A percentile compares a stretch with the other conserved stretches of the same genome.
Evolutionary conservation across 805 yeast genomes (phyloP).

Genomic region (Candida anglica): DNA sequence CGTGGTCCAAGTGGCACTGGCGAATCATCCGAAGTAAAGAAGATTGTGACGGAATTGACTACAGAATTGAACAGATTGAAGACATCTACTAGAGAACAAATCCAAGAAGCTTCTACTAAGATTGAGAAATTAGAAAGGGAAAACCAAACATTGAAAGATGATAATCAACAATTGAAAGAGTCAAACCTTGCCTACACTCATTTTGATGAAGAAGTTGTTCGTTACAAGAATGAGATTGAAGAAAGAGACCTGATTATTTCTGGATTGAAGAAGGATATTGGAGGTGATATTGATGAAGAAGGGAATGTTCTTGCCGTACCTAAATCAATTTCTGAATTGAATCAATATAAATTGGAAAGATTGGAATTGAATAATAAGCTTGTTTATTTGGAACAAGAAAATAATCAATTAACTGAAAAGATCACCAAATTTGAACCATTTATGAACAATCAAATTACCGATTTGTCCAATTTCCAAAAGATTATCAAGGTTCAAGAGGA

Average conservation of each 20-base stretch:
- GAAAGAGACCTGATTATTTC: conserved; percentile 29
- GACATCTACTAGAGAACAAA: conserved; percentile 40
- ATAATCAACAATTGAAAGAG: conserved; percentile 7
- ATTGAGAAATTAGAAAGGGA: conserved; percentile 46
- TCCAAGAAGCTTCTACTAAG: conserved; percentile 53
- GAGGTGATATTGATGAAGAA: conserved; percentile 16
- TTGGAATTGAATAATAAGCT: conserved; percentile 42
- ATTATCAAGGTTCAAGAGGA: conserved; percentile 52
- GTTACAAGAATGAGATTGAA: conserved; percentile 15
- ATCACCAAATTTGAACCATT: conserved; percentile 47
- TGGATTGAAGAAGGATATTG: conserved; percentile 25
- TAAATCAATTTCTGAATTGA: conserved; percentile 25
- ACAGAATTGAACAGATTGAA: conserved; percentile 28
- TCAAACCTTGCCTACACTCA: conserved; percentile 1
- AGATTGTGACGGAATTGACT: conserved; percentile 27
- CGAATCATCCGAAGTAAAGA: conserved; percentile 26
- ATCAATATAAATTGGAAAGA: conserved; percentile 39
- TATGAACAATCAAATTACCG: conserved; percentile 49
- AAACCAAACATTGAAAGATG: conserved; percentile 10
- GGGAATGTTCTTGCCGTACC: conserved; percentile 6
- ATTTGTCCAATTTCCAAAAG: conserved; percentile 49
- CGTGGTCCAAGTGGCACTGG: background rate
- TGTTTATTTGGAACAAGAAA: conserved; percentile 44
- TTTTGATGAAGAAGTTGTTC: conserved; percentile 6
- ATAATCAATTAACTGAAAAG: conserved; percentile 36